These are phyloP conservation scores for Inosperma sp. DNA, from an alignment of 768 basidiomycete genomes.

Conservation along the genomic window DNA sequence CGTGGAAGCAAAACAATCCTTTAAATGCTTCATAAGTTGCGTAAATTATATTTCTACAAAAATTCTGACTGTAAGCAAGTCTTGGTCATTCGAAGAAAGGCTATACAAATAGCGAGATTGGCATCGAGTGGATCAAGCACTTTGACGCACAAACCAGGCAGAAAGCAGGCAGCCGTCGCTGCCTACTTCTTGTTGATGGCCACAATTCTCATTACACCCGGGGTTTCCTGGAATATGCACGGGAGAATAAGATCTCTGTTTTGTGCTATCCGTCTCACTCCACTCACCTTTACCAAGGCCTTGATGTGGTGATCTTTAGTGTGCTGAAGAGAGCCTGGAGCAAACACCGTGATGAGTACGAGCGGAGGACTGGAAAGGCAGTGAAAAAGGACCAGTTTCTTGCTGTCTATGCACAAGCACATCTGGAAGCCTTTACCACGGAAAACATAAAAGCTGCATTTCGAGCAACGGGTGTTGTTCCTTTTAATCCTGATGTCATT, in stretches of 20 bases:
- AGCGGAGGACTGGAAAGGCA: no score
- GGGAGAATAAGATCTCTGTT: constrained; percentile 24
- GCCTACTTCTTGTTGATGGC: constrained; percentile 33
- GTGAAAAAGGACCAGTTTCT: constrained; percentile 24
- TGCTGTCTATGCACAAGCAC: constrained; percentile 28
- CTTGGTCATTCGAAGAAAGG: constrained; percentile 20
- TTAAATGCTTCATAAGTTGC: constrained; percentile 28
- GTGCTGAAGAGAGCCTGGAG: constrained; percentile 1
- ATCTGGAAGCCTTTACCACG: constrained; percentile 21
- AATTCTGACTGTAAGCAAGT: constrained; percentile 32
- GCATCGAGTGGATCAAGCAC: constrained; percentile 26
- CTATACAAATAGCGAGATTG: constrained; percentile 12
- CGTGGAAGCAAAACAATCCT: constrained; percentile 34
- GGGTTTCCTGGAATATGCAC: constrained; percentile 28
- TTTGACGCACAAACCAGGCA: constrained; percentile 36
- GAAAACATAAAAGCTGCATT: constrained; percentile 30
- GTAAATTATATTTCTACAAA: constrained; percentile 25
- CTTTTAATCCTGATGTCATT: constrained; percentile 17
- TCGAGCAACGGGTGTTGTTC: not conserved
- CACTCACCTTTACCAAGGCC: constrained; percentile 41
- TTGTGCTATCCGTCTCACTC: constrained; percentile 29
- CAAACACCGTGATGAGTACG: no score
- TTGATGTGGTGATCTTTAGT: constrained; percentile 34
- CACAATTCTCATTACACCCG: constrained; percentile 30
- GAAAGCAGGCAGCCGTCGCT: constrained; percentile 27